Evolutionary conservation across 169 alveolate genomes (phyloP).

Genomic region (Perkinsus chesapeaki): DNA sequence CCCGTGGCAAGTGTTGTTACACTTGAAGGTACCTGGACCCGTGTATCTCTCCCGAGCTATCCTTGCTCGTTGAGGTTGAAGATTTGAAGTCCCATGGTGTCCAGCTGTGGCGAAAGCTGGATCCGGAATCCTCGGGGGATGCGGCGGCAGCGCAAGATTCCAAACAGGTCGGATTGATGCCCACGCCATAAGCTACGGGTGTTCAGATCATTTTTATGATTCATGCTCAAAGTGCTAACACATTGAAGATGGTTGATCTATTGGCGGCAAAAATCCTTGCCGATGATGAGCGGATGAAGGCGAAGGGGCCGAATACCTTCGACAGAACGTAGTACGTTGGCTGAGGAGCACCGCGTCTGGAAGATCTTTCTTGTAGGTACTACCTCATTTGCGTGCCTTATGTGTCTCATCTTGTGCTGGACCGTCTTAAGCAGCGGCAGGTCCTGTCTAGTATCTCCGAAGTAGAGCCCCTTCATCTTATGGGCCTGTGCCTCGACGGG

Average conservation of each 20-base stretch:
- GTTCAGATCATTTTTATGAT: background rate
- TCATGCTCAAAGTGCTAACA: background rate
- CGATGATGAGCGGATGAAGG: background rate
- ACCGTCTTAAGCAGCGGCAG: background rate
- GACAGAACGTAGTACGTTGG: background rate
- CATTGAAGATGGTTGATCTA: background rate
- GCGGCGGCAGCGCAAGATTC: background rate
- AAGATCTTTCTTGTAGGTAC: background rate
- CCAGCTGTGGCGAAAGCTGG: background rate
- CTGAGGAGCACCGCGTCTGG: background rate
- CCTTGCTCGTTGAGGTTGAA: background rate
- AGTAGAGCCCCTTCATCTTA: background rate
- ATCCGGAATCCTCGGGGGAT: background rate
- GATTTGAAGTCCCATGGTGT: background rate
- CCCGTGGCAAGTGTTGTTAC: background rate
- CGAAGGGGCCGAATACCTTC: background rate
- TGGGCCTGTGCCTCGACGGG: background rate
- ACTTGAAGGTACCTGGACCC: background rate
- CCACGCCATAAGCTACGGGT: background rate
- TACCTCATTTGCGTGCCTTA: background rate
- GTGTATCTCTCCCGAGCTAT: background rate
- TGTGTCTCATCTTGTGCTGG: background rate
- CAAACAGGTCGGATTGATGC: background rate
- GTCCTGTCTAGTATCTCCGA: background rate
- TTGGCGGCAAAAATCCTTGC: background rate